A percentile compares a stretch with the other conserved stretches of the same genome.
Conservation (phyloP, 176 grass and related monocot genomes). For the Carex myosuroides region DNA sequence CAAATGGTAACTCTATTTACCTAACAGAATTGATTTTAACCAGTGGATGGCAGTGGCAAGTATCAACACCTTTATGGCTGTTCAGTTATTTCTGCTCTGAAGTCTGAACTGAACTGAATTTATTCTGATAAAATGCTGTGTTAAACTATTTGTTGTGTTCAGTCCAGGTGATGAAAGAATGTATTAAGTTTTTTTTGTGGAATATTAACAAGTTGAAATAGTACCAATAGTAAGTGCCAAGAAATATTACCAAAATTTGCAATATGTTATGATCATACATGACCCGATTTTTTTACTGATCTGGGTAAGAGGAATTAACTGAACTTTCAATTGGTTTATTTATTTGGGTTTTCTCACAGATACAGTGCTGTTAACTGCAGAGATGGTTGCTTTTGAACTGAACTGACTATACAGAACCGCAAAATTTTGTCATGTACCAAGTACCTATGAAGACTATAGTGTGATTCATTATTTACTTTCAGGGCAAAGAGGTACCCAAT, state of each 20-base stretch:
- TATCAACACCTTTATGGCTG: no score
- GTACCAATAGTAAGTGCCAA: not conserved
- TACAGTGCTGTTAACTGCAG: not conserved
- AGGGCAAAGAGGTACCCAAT: slow-evolving; percentile 27
- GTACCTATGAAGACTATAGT: not conserved
- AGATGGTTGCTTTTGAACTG: not conserved
- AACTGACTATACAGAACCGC: not conserved
- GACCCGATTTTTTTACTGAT: not conserved
- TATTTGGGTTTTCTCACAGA: not conserved
- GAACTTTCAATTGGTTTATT: not conserved
- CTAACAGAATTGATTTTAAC: not conserved
- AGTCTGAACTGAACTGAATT: not conserved
- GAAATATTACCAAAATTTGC: not conserved
- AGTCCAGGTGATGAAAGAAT: not conserved
- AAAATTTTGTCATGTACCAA: not conserved
- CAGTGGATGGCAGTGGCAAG: no score
- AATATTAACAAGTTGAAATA: not conserved
- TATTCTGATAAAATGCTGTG: not conserved
- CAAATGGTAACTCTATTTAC: slow-evolving; percentile 12
- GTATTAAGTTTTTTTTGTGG: not conserved
- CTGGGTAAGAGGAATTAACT: not conserved
- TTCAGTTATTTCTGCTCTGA: no score
- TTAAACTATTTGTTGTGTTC: not conserved
- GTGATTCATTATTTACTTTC: not conserved
- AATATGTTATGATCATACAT: not conserved